Evolutionary conservation across 306 rosid species (phyloP), one percentile per base, ranked within the genome.

Genomic region (Astragalus glycyphyllos): DNA sequence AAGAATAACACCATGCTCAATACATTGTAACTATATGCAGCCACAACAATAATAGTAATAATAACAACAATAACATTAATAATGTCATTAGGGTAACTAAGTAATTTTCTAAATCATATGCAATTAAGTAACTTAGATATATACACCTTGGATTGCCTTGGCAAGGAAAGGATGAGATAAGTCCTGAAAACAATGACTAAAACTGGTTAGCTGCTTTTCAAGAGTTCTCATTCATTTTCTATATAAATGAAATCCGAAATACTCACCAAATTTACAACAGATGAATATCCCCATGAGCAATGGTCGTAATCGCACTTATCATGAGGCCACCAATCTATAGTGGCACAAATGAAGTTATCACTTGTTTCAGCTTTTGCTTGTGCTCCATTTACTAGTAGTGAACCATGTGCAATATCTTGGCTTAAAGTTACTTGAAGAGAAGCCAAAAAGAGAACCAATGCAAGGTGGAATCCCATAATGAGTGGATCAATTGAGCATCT

Each of bases 271-370:
- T 91, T 94, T 58, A 31, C 81, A 8, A 77, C 89, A 14, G 97
- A 94, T 7, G 99, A 75, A 69, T 86, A 75, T 61, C 90, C 97
- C 99, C 99, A 94, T 8, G 96, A 90, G 77, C 97, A 94, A 29
- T 85, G 91, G 80, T 74, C 81, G 80, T 94, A 91, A 68, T 89
- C 78, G 4, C 99, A 94, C 80, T 94, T 94, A 66, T 89, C 94
- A 68, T 84, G 89, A 63, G 90, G 91, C 99, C 99, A 94, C 99
- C 97, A 94, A 87, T 94, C 99, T 77, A 94, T 70, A 69, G 99
- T 94, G 32, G 99, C 97, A 83, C 99, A 94, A 34, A 94, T 73
- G 68, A 81, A 94, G 72, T 87, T 87, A 44, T 82, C 84, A 74
- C 80, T 97, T 34, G 84, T 77, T 73, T 76, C 83, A 35, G 88